phyloP scores from a whole-genome alignment of 768 basidiomycete species.

The Leccinum sublutescens region DNA sequence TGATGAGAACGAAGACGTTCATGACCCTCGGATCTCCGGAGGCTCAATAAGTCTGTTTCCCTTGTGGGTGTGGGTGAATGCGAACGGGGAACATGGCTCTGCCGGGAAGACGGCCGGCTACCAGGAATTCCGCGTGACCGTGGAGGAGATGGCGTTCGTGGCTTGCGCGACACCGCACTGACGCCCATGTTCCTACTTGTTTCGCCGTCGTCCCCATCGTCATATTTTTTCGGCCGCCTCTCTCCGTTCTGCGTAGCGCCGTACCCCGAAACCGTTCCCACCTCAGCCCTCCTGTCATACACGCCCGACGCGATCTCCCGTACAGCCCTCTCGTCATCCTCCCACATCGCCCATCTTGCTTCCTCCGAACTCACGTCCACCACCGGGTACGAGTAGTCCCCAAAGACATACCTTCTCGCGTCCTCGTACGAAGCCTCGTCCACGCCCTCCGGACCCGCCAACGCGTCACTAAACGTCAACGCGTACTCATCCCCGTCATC shows the following conservation, averaged over 20 bases:
- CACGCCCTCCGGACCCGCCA: conserved; percentile 53
- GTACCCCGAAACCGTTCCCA: conserved; percentile 13
- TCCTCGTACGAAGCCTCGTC: conserved; percentile 78
- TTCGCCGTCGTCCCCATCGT: neutral
- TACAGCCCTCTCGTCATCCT: conserved; percentile 30
- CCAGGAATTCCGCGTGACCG: conserved; percentile 6
- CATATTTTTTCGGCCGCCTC: conserved; percentile 7
- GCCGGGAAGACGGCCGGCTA: conserved; percentile 10
- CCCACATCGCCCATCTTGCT: conserved; percentile 31
- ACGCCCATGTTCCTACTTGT: conserved; percentile 18
- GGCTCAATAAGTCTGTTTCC: too few relatives aligned
- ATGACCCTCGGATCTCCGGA: too few relatives aligned
- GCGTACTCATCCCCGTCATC: conserved; percentile 36
- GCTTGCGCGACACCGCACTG: neutral
- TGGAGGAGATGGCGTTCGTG: conserved; percentile 11
- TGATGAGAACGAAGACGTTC: too few relatives aligned
- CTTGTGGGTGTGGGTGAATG: conserved; percentile 8
- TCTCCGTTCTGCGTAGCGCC: conserved; percentile 27
- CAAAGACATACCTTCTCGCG: conserved; percentile 79
- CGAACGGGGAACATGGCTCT: neutral
- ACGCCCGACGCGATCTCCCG: conserved; percentile 21
- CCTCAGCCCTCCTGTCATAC: conserved; percentile 1
- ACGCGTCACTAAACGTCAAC: conserved; percentile 25
- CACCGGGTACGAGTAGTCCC: conserved; percentile 87
- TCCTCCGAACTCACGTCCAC: conserved; percentile 77